phyloP scores from a whole-genome alignment of 805 yeast genomes.

The Candida boidinii region DNA sequence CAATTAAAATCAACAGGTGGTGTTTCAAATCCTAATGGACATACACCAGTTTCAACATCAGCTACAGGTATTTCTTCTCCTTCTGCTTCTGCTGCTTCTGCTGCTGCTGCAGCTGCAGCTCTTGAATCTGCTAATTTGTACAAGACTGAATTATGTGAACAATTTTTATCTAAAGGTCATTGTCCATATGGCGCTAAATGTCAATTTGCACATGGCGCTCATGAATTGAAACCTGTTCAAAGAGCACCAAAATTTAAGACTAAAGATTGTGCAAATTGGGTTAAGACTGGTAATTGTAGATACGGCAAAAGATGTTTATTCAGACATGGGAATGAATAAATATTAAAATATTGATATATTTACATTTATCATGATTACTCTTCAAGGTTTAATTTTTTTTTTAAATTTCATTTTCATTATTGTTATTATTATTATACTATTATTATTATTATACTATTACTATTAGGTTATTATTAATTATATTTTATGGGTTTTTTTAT shows the following conservation, averaged over 20 bases:
- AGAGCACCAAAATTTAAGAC: slow-evolving; percentile 83
- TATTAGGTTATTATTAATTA: too few relatives aligned
- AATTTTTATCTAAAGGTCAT: slow-evolving; percentile 56
- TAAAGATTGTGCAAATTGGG: slow-evolving; percentile 86
- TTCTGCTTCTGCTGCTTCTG: slow-evolving; percentile 5
- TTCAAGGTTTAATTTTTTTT: too few relatives aligned
- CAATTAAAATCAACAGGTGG: too few relatives aligned
- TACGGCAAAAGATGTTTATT: slow-evolving; percentile 91
- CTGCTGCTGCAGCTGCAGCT: not conserved
- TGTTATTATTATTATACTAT: too few relatives aligned
- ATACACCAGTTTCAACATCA: too few relatives aligned
- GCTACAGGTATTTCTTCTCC: not conserved
- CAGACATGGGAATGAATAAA: slow-evolving; percentile 53
- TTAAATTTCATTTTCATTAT: too few relatives aligned
- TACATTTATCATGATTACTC: too few relatives aligned
- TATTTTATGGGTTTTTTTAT: too few relatives aligned
- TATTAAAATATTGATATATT: too few relatives aligned
- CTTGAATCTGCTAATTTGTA: slow-evolving; percentile 31
- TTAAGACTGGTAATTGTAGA: slow-evolving; percentile 70
- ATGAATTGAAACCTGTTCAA: slow-evolving; percentile 64
- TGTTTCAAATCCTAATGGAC: too few relatives aligned
- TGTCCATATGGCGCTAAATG: slow-evolving; percentile 91
- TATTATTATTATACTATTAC: too few relatives aligned
- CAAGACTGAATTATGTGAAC: slow-evolving; percentile 85
- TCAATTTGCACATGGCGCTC: slow-evolving; percentile 87